Percentiles rank a stretch among this genome's conserved stretches.
phyloP scores from a whole-genome alignment of 2,329 filamentous ascomycete species.

The Dryadomyces sulphureus region DNA sequence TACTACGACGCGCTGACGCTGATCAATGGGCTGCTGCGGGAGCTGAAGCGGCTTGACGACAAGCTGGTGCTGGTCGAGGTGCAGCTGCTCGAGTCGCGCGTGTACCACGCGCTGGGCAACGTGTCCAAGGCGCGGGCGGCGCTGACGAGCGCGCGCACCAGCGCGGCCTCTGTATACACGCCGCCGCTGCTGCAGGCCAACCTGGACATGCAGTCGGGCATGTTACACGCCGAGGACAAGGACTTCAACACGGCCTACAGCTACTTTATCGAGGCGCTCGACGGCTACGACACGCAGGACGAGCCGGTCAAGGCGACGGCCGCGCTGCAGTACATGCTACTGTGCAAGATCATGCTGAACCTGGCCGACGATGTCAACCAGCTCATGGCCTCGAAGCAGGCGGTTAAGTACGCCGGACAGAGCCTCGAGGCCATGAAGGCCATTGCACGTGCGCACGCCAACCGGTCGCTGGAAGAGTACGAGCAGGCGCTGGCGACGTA shows the following conservation, averaged over 20 bases:
- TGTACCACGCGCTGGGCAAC: constrained; percentile 96
- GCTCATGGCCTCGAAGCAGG: constrained; percentile 91
- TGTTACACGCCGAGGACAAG: constrained; percentile 95
- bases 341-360: constrained; percentile 99
- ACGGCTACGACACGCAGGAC: constrained; percentile 90
- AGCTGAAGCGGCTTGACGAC: constrained; percentile 95
- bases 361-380: constrained; percentile 89
- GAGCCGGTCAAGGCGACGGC: constrained; percentile 84
- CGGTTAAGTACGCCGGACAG: constrained; percentile 87
- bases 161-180: constrained; percentile 92
- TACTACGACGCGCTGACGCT: constrained; percentile 95
- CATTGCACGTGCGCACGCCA: constrained; percentile 85
- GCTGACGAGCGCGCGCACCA: constrained; percentile 84
- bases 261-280: constrained; percentile 97
- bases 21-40: constrained; percentile 89
- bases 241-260: constrained; percentile 98
- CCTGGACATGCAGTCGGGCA: constrained; percentile 97
- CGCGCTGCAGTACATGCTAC: constrained; percentile 95
- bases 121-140: constrained; percentile 91
- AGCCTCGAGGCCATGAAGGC: constrained; percentile 99
- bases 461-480: constrained; percentile 93
- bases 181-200: constrained; percentile 89
- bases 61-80: constrained; percentile 97
- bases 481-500: constrained; percentile 83
- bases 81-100: constrained; percentile 87